Evolutionary conservation across 805 yeast species (phyloP).

Genomic region (Kazachstania taianensis): DNA sequence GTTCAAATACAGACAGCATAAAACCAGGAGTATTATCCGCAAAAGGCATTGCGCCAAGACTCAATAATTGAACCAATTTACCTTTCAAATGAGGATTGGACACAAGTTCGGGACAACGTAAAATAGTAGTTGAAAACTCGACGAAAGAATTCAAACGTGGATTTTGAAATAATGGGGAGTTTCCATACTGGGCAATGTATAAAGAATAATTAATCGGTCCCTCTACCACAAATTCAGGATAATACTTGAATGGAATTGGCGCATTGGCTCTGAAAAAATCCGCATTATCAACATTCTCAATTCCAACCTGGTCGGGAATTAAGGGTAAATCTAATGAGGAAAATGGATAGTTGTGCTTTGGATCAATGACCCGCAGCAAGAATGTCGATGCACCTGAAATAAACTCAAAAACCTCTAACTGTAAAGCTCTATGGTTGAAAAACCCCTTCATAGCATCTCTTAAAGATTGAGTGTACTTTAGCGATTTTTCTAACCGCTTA

Average conservation of each 20-base stretch:
- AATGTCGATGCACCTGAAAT: slow-evolving; percentile 67
- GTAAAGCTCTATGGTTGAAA: slow-evolving; percentile 46
- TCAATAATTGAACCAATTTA: slow-evolving; percentile 68
- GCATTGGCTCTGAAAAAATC: slow-evolving; percentile 56
- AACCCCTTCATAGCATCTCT: slow-evolving; percentile 55
- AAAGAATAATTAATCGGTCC: slow-evolving; percentile 67
- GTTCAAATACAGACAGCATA: slow-evolving; percentile 53
- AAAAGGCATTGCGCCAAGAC: slow-evolving; percentile 56
- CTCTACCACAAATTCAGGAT: slow-evolving; percentile 80
- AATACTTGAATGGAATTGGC: slow-evolving; percentile 69
- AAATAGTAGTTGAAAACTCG: slow-evolving; percentile 60
- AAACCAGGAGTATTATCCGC: slow-evolving; percentile 59
- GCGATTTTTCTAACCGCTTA: slow-evolving; percentile 39
- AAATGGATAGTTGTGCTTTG: slow-evolving; percentile 52
- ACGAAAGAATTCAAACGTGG: slow-evolving; percentile 48
- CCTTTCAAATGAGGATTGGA: slow-evolving; percentile 93
- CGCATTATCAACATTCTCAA: slow-evolving; percentile 65
- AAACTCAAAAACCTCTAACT: slow-evolving; percentile 64
- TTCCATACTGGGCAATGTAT: slow-evolving; percentile 44
- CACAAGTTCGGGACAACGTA: slow-evolving; percentile 76
- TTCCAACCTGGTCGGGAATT: slow-evolving; percentile 48
- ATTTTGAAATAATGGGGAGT: slow-evolving; percentile 47
- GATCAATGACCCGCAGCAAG: slow-evolving; percentile 63
- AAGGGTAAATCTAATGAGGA: slow-evolving; percentile 43
- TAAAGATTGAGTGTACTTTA: slow-evolving; percentile 32